Evolutionary conservation across 2,329 filamentous ascomycete genomes (phyloP).

Genomic region (Aureobasidium lini): DNA sequence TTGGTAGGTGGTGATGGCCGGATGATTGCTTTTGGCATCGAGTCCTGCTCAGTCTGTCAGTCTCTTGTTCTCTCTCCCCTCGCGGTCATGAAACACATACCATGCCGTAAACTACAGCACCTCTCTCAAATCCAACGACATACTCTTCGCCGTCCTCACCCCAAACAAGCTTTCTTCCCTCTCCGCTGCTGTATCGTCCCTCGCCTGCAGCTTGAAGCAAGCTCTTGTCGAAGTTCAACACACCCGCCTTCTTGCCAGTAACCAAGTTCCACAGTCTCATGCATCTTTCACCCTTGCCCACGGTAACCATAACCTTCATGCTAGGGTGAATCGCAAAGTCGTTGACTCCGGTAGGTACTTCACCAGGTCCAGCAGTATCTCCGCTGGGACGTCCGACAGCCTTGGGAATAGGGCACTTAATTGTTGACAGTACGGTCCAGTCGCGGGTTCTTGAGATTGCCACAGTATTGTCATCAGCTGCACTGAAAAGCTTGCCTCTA

Average conservation of each 20-base stretch:
- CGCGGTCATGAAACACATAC: constrained; percentile 31
- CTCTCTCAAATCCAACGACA: constrained; percentile 80
- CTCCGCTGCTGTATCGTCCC: constrained; percentile 67
- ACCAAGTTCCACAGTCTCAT: constrained; percentile 97
- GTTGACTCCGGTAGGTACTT: constrained; percentile 80
- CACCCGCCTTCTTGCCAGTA: constrained; percentile 90
- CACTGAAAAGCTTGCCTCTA: constrained; percentile 77
- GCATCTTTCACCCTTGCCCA: constrained; percentile 79
- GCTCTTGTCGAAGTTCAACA: constrained; percentile 72
- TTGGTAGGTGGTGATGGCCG: constrained; percentile 64
- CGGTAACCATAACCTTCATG: constrained; percentile 92
- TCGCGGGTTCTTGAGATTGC: constrained; percentile 81
- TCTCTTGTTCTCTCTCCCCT: background rate
- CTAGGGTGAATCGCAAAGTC: constrained; percentile 93
- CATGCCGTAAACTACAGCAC: constrained; percentile 77
- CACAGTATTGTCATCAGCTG: constrained; percentile 84
- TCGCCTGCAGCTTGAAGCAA: constrained; percentile 71
- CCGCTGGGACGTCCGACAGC: constrained; percentile 73
- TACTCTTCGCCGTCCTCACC: constrained; percentile 71
- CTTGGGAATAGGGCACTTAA: constrained; percentile 84
- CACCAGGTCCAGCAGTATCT: constrained; percentile 77
- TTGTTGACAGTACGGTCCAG: constrained; percentile 78
- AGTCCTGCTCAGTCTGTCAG: constrained; percentile 45
- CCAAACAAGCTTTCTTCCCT: constrained; percentile 79
- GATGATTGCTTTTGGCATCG: constrained; percentile 67